Evolutionary conservation across 139 green algal genomes (phyloP).

Genomic region (Tetradesmus lagerheimii): DNA sequence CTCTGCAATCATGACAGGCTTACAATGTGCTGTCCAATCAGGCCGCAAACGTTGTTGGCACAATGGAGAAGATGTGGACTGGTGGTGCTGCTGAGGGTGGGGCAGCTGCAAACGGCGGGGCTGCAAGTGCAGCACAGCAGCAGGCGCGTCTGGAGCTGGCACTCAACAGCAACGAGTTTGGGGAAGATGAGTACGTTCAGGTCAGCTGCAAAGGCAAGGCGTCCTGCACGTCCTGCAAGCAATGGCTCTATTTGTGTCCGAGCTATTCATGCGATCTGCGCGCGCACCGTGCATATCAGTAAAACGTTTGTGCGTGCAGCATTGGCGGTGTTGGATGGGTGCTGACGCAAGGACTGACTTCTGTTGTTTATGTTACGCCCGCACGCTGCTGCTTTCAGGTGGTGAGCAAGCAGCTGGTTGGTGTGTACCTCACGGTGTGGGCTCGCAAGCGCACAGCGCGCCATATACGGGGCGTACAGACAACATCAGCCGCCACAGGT

Average conservation of each 20-base stretch:
- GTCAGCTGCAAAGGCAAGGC: not conserved
- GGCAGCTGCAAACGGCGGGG: not conserved
- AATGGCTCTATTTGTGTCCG: too few relatives aligned
- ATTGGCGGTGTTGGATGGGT: too few relatives aligned
- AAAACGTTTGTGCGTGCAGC: too few relatives aligned
- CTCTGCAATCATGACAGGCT: conserved; percentile 36
- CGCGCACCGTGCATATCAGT: too few relatives aligned
- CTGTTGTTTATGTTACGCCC: not conserved
- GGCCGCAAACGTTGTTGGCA: conserved; percentile 4
- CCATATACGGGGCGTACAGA: conserved; percentile 75
- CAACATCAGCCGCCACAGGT: conserved; percentile 31
- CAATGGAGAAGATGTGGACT: conserved; percentile 48
- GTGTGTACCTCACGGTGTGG: conserved; percentile 91
- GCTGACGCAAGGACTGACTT: too few relatives aligned
- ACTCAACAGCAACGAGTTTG: not conserved
- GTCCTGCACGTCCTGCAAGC: too few relatives aligned
- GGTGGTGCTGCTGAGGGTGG: not conserved
- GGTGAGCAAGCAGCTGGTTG: conserved; percentile 86
- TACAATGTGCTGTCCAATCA: conserved; percentile 38
- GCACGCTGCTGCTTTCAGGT: conserved; percentile 69
- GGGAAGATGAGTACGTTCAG: conserved; percentile 42
- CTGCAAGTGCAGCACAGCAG: conserved; percentile 18
- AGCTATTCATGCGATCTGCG: too few relatives aligned
- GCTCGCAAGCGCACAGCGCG: conserved; percentile 68
- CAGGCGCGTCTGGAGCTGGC: conserved; percentile 21